Conservation (phyloP, 768 basidiomycete species). For the Phanerodontia chrysosporium region DNA sequence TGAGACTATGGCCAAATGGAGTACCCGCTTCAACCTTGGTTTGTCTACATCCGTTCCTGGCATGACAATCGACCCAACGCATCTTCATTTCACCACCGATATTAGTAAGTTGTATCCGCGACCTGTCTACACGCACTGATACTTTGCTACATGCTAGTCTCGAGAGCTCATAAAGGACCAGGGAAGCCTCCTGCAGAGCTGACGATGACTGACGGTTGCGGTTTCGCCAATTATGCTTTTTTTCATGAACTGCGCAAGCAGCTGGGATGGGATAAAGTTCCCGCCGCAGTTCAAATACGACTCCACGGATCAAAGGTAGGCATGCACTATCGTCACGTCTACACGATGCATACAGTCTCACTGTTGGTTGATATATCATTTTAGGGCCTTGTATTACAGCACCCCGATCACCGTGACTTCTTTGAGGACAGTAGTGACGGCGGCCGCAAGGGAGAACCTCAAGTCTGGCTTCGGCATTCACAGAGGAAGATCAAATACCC, state of each 20-base stretch:
- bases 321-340: background rate
- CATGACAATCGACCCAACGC: conserved; percentile 30
- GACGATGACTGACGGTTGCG: conserved; percentile 71
- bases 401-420: conserved; percentile 16
- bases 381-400: conserved; percentile 27
- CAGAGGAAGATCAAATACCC: conserved; percentile 33
- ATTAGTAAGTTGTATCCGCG: conserved; percentile 32
- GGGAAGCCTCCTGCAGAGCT: conserved; percentile 24
- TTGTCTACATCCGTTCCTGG: conserved; percentile 65
- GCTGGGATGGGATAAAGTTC: conserved; percentile 20
- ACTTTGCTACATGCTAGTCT: conserved; percentile 19
- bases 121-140: background rate
- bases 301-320: conserved; percentile 27
- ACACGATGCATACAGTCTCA: background rate
- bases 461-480: conserved; percentile 27
- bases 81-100: conserved; percentile 42
- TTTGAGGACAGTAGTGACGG: too few relatives aligned
- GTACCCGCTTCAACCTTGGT: conserved; percentile 56
- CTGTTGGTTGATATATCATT: background rate
- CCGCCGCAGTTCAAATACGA: conserved; percentile 27
- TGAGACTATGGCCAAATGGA: conserved; percentile 62
- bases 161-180: conserved; percentile 17
- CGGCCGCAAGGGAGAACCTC: too few relatives aligned
- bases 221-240: conserved; percentile 57
- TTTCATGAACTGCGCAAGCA: conserved; percentile 24